phyloP scores from a whole-genome alignment of 345 rosid species.

The Gossypium stocksii region DNA sequence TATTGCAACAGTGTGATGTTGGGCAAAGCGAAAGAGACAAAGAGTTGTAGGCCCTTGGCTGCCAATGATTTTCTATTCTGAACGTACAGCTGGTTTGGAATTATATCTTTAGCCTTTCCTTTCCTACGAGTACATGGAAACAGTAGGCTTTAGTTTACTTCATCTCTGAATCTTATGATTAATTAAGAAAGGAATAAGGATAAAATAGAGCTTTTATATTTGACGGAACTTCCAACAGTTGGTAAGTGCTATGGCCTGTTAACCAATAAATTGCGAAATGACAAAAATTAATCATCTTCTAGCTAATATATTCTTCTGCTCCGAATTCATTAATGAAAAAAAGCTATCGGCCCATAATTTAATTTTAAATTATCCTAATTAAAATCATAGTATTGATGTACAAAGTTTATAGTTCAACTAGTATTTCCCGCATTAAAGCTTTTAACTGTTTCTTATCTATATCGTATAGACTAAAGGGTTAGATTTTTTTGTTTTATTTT shows the following conservation, averaged over 20 bases:
- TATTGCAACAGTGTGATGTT: background rate
- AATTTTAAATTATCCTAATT: too few relatives aligned
- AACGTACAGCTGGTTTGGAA: background rate
- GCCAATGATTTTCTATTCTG: background rate
- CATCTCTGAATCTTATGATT: background rate
- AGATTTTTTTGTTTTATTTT: too few relatives aligned
- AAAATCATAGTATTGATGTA: too few relatives aligned
- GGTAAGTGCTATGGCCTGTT: background rate
- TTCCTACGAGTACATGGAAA: background rate
- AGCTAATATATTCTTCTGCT: background rate
- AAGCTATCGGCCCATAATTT: background rate
- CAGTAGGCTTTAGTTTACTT: background rate
- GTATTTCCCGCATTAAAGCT: too few relatives aligned
- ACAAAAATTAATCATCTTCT: background rate
- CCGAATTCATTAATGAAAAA: background rate
- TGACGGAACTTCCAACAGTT: background rate
- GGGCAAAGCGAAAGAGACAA: background rate
- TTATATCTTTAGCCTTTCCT: background rate
- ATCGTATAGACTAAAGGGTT: too few relatives aligned
- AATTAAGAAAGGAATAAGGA: constrained; percentile 5
- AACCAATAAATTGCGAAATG: background rate
- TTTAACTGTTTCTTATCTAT: too few relatives aligned
- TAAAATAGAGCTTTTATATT: background rate
- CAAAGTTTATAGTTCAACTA: too few relatives aligned
- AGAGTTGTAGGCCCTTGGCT: constrained; percentile 2